Conservation (phyloP, 768 basidiomycete genomes). For the Albatrellus ellisii region DNA sequence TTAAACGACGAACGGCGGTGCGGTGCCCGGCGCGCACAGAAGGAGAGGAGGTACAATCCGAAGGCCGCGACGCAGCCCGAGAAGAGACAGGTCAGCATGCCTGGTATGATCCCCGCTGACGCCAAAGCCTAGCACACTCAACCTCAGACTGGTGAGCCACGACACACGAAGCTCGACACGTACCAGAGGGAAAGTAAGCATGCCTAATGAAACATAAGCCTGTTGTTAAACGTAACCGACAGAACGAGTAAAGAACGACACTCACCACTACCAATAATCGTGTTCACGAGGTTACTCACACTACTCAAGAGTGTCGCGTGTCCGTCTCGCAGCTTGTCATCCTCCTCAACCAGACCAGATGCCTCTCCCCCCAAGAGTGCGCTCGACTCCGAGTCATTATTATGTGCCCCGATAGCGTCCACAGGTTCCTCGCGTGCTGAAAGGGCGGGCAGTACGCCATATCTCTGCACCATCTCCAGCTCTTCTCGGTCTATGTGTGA, state of each 20-base stretch:
- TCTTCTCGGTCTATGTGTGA: constrained; percentile 6
- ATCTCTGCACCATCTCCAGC: constrained; percentile 59
- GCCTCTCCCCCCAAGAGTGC: constrained; percentile 39
- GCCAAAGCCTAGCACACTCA: constrained; percentile 61
- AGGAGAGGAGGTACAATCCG: constrained; percentile 79
- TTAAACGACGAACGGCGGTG: constrained; percentile 77
- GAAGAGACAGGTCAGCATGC: constrained; percentile 75
- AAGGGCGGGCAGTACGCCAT: constrained; percentile 46
- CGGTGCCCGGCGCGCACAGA: constrained; percentile 66
- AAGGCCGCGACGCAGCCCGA: constrained; percentile 69
- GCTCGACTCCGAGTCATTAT: constrained; percentile 35
- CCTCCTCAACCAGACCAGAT: constrained; percentile 14
- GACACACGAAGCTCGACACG: constrained; percentile 10
- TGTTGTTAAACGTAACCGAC: neutral
- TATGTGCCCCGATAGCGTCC: constrained; percentile 18
- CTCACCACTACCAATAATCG: constrained; percentile 83
- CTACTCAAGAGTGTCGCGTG: constrained; percentile 57
- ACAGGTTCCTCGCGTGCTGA: constrained; percentile 20
- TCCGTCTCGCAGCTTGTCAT: constrained; percentile 40
- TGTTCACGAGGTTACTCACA: constrained; percentile 75
- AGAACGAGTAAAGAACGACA: neutral
- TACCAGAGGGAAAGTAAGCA: constrained; percentile 83
- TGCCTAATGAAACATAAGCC: constrained; percentile 34
- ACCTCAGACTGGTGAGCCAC: neutral
- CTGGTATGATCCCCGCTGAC: constrained; percentile 80